These are phyloP conservation scores for Digitaria exilis DNA, from an alignment of 202 grass and related monocot genomes.

Conservation along the genomic window DNA sequence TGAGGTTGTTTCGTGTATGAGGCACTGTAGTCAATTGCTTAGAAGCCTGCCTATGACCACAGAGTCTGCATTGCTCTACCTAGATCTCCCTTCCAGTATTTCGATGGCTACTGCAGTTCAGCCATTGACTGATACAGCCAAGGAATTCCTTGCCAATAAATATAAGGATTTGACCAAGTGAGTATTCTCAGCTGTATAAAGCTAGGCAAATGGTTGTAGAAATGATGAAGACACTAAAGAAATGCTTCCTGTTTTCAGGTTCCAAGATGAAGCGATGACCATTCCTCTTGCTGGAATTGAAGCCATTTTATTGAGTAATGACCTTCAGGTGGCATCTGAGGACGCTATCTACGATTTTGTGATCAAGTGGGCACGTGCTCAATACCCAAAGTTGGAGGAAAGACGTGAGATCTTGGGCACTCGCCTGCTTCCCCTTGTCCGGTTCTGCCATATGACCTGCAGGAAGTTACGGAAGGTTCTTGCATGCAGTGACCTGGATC, in stretches of 20 bases:
- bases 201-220: background rate
- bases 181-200: constrained; percentile 44
- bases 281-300: constrained; percentile 92
- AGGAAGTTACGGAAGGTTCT: constrained; percentile 95
- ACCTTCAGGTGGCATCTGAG: constrained; percentile 96
- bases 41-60: constrained; percentile 95
- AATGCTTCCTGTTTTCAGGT: constrained; percentile 58
- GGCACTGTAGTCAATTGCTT: constrained; percentile 93
- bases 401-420: constrained; percentile 80
- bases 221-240: constrained; percentile 31
- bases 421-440: constrained; percentile 70
- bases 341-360: constrained; percentile 97
- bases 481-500: constrained; percentile 78
- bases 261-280: constrained; percentile 91
- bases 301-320: constrained; percentile 84
- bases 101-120: constrained; percentile 91
- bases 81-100: constrained; percentile 89
- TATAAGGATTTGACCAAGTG: constrained; percentile 95
- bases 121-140: constrained; percentile 89
- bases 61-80: constrained; percentile 92
- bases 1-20: constrained; percentile 95
- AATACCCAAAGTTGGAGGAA: constrained; percentile 83
- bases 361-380: constrained; percentile 87
- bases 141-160: constrained; percentile 93
- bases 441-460: constrained; percentile 95